These are phyloP conservation scores for Starmera dryadoides DNA, from an alignment of 805 yeast species.

Conservation along the genomic window DNA sequence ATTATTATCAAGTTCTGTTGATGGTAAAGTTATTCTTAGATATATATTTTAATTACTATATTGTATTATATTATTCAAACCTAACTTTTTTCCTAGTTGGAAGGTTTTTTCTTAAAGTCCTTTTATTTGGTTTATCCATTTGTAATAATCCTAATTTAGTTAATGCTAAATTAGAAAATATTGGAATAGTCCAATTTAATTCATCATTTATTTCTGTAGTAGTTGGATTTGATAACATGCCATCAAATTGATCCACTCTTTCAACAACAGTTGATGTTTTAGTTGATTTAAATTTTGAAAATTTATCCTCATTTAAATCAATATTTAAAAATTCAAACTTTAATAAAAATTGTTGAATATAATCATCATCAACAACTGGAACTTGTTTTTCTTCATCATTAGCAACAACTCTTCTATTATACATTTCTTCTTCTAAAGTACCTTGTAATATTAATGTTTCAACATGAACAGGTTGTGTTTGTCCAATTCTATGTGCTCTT, in stretches of 20 bases:
- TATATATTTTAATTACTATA: constrained; percentile 7
- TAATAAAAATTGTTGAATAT: constrained; percentile 49
- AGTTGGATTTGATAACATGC: too few species aligned
- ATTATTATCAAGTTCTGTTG: constrained; percentile 44
- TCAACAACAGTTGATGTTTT: too few species aligned
- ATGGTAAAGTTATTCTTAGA: constrained; percentile 48
- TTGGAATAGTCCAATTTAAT: constrained; percentile 28
- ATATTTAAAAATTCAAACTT: constrained; percentile 38
- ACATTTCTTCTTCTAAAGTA: constrained; percentile 66
- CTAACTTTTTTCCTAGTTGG: neutral
- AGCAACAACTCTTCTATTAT: constrained; percentile 28
- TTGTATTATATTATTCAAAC: too few species aligned
- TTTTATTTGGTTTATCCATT: constrained; percentile 1
- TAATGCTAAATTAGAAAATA: constrained; percentile 18
- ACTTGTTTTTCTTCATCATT: constrained; percentile 15
- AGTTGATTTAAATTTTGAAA: constrained; percentile 1
- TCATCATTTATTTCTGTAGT: neutral
- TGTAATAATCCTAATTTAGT: constrained; percentile 1
- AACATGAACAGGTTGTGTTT: constrained; percentile 53
- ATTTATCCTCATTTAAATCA: neutral
- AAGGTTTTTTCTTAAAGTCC: neutral
- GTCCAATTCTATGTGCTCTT: constrained; percentile 75
- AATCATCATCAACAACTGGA: constrained; percentile 50
- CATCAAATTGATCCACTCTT: too few species aligned
- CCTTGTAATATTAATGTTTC: constrained; percentile 57